Percentiles rank a stretch among this genome's conserved stretches.
These are phyloP conservation scores for Chara braunii DNA, from an alignment of 139 green algal genomes.

Conservation along the genomic window DNA sequence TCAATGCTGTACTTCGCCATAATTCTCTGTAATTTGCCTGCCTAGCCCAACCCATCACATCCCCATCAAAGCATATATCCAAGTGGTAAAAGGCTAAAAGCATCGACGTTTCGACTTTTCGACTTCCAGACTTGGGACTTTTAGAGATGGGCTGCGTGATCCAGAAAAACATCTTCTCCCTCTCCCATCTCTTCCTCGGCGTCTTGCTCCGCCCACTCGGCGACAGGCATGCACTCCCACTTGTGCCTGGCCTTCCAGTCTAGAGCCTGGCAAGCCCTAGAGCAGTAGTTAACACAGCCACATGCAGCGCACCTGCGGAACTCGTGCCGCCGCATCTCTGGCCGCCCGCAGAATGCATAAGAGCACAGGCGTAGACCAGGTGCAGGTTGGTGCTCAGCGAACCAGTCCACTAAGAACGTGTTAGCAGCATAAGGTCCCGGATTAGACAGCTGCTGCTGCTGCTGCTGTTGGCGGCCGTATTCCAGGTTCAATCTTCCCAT, in stretches of 20 bases:
- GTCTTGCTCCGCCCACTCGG: not conserved
- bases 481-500: too few species aligned
- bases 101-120: too few species aligned
- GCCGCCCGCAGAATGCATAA: constrained; percentile 13
- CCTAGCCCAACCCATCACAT: too few species aligned
- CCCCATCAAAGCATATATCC: too few species aligned
- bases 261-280: constrained; percentile 18
- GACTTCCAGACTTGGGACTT: too few species aligned
- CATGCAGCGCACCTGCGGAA: constrained; percentile 38
- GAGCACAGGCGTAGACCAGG: constrained; percentile 23
- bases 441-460: not conserved
- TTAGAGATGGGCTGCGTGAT: too few species aligned
- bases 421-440: not conserved
- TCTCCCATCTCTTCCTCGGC: not conserved
- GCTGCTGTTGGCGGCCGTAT: not conserved
- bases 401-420: constrained; percentile 18
- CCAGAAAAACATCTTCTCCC: too few species aligned
- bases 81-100: too few species aligned
- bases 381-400: not conserved
- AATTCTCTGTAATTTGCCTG: too few species aligned
- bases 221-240: constrained; percentile 2
- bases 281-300: constrained; percentile 31
- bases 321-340: constrained; percentile 36
- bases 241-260: constrained; percentile 34
- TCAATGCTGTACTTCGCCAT: too few species aligned